Base-by-base conservation (phyloP, 148 eudicot genomes). In the Vaccinium macrocarpon region DNA sequence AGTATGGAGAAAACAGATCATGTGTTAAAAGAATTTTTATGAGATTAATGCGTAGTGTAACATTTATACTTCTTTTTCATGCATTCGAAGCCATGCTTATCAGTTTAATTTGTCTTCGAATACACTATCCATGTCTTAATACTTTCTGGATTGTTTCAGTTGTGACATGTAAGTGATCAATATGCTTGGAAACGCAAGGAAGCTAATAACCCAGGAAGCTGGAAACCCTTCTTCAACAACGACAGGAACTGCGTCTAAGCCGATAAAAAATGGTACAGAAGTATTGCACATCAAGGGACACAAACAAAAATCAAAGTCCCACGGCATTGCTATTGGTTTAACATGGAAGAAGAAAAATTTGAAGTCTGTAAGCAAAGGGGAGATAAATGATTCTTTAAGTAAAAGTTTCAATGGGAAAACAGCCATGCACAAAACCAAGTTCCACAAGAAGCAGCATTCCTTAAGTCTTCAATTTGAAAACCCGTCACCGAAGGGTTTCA, bases 371-470 rank as follows among this genome's bases (percentile, higher is more conserved):
- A 81, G 82, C 78, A 80, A 84, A 46, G 84, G 62, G 8, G 70
- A n/a, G 84, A 52, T n/a, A 38, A 84, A 84, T 52, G 81, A 66
- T 76, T 38, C 84, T 18, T 25, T 64, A 72, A 70, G 83, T 29
- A 80, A 42, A 78, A 84, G 79, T 71, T 62, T 48, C 10, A 83
- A 42, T 49, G 83, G 78, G 7, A 83, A 85, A 81, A 82, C 56
- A 72, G 82, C 35, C 76, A 10, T 81, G 82, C 77, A 81, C 23
- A 85, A 87, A 86, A 77, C 25, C 23, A 83, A 91, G 78, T 68
- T 74, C 78, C 72, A 74, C 35, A 90, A 87, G 86, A 91, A 84
- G 83, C 78, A 52, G 76, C 56, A 86, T 83, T 75, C 78, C 38
- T 78, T 70, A 81, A 87, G 71, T 74, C 85, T 49, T 68, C 79